These are phyloP conservation scores for Gaillardinia entomophila DNA, from an alignment of 805 yeast species.

Conservation along the genomic window DNA sequence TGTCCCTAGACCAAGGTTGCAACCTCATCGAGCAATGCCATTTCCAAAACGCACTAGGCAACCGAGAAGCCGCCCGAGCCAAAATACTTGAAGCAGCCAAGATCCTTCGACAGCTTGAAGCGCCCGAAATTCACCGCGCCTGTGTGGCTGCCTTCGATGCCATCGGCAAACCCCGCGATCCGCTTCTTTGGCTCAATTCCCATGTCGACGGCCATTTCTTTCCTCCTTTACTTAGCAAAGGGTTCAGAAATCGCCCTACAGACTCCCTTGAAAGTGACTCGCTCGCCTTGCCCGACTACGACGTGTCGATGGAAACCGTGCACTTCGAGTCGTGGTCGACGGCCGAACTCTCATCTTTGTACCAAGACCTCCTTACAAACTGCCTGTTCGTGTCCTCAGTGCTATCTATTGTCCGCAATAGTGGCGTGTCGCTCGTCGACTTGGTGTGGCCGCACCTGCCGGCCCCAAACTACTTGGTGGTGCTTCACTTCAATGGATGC, in stretches of 20 bases:
- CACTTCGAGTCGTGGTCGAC: neutral
- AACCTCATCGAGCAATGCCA: slow-evolving; percentile 10
- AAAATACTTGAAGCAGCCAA: no score
- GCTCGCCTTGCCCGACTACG: neutral
- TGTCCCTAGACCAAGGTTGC: slow-evolving; percentile 1
- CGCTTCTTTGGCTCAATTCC: neutral
- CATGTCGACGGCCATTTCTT: neutral
- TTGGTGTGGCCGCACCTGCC: slow-evolving; percentile 18
- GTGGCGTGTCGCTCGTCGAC: slow-evolving; percentile 11
- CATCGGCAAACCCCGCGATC: no score
- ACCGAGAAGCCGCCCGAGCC: slow-evolving; percentile 12
- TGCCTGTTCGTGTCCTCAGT: slow-evolving; percentile 75
- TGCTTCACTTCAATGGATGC: slow-evolving; percentile 49
- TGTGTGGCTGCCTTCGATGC: no score
- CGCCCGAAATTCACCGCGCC: no score
- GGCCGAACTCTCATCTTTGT: slow-evolving; percentile 12
- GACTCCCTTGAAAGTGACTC: neutral
- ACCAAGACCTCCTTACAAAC: slow-evolving; percentile 51
- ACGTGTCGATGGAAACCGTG: neutral
- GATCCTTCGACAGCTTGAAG: no score
- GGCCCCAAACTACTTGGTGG: slow-evolving; percentile 30
- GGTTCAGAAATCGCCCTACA: neutral
- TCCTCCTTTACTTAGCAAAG: neutral
- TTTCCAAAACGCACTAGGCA: slow-evolving; percentile 10
- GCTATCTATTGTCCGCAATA: slow-evolving; percentile 39